A percentile compares a stretch with the other conserved stretches of the same genome.
phyloP scores from a whole-genome alignment of 495 filamentous ascomycete genomes.

The Talaromyces trachyspermus region DNA sequence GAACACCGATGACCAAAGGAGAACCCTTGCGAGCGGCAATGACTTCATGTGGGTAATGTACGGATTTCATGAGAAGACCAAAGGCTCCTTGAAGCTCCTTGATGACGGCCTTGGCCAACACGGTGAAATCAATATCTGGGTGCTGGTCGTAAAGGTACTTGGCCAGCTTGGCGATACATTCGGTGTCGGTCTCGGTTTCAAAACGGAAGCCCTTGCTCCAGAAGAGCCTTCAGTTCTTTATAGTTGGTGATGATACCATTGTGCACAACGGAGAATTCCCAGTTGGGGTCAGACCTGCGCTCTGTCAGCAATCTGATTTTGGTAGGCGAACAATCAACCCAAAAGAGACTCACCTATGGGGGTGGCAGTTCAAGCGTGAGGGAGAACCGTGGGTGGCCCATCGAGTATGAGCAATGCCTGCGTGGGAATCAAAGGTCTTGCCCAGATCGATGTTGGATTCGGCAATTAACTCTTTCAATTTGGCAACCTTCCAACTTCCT shows the following conservation, averaged over 20 bases:
- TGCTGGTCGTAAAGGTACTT: constrained; percentile 98
- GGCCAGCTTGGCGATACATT: constrained; percentile 97
- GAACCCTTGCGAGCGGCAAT: constrained; percentile 98
- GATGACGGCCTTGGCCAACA: constrained; percentile 93
- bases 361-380: constrained; percentile 92
- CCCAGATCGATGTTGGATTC: constrained; percentile 73
- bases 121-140: constrained; percentile 90
- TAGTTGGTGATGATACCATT: constrained; percentile 99
- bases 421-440: constrained; percentile 94
- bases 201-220: constrained; percentile 95
- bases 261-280: constrained; percentile 96
- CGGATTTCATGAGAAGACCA: constrained; percentile 91
- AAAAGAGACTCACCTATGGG: constrained; percentile 69
- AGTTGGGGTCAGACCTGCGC: constrained; percentile 66
- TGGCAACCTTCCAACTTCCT: constrained; percentile 97
- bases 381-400: constrained; percentile 98
- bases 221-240: constrained; percentile 92
- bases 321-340: no score
- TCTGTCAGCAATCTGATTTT: constrained; percentile 4
- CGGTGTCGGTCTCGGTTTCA: constrained; percentile 98
- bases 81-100: constrained; percentile 98
- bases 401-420: constrained; percentile 95
- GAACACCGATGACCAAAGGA: constrained; percentile 89
- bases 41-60: constrained; percentile 96
- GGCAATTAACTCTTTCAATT: constrained; percentile 86